Base-by-base conservation (phyloP, 176 grass and related monocot genomes). In the Oryza glumipatula region DNA sequence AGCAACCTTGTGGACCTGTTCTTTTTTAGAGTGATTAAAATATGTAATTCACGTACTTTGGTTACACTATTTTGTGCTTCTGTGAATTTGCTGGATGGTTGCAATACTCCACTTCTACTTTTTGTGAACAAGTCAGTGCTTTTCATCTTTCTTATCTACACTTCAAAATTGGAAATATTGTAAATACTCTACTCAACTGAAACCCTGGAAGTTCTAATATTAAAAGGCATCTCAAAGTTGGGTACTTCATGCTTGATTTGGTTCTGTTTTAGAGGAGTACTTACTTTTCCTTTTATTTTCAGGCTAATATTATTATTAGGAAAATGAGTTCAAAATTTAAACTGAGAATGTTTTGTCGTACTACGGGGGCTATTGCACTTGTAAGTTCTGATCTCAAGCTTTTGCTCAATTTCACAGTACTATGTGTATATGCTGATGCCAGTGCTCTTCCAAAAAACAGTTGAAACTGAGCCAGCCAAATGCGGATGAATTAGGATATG, bases 101-200 rank as follows among this genome's bases (percentile, higher is more conserved):
- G 17, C 26, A 28, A 3, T 48, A 32, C 52, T 22, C 33, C 9
- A 10, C 43, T 44, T 11, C 11, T 19, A 47, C 28, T 19, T 99
- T 99, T 77, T 99, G 96, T 79, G 93, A 99, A 99, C 84, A 99
- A 96, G 96, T 98, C 60, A 81, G 80, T 88, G 22, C 38, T 65
- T 76, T 81, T 49, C 58, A 86, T 77, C 21, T 56, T 60, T 14
- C 4, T 68, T 81, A 65, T 80, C 0, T 41, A 15, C 26, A 82
- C 21, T 72, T 82, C 44, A 16, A 22, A 15, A 84, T 28, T 6
- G 5, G 19, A 58, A 9, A 5, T 41, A 28, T 76, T 9, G 4
- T 43, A 75, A 39, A n/a, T 68, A 11, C 23, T 54, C 2, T 61
- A 61, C 11, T 23, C 6, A 73, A 67, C 63, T 26, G 39, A 54